Percentiles rank a stretch among this genome's conserved stretches.
phyloP scores from a whole-genome alignment of 148 eudicot genomes.

The Mesembryanthemum crystallinum region DNA sequence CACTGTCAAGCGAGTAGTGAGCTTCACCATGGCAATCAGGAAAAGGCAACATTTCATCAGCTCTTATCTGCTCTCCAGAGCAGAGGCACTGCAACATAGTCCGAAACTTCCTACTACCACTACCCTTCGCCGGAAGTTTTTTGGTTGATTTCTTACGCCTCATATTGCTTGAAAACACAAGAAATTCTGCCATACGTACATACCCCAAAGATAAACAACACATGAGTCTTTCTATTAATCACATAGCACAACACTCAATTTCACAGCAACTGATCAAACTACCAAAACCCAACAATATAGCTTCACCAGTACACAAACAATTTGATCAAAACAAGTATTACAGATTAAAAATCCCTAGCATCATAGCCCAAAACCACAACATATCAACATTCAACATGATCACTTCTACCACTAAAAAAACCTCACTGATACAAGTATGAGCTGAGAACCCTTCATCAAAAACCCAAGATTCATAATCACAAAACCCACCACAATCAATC shows the following conservation, averaged over 20 bases:
- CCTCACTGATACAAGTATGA: background rate
- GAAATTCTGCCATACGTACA: constrained; percentile 26
- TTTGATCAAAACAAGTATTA: background rate
- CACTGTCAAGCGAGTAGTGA: constrained; percentile 49
- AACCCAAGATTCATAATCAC: background rate
- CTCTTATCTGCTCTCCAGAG: constrained; percentile 53
- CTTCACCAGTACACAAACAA: background rate
- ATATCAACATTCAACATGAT: constrained; percentile 13
- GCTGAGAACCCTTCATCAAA: constrained; percentile 4
- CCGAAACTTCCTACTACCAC: constrained; percentile 22
- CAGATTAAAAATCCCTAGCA: no score
- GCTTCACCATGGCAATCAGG: constrained; percentile 49
- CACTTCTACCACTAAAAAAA: background rate
- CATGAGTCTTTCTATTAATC: background rate
- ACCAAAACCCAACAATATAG: background rate
- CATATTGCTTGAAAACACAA: constrained; percentile 35
- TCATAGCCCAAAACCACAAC: no score
- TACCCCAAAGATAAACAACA: constrained; percentile 15
- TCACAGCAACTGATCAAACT: constrained; percentile 1
- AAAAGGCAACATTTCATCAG: constrained; percentile 42
- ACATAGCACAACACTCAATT: background rate
- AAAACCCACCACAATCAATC: constrained; percentile 13
- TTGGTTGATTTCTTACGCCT: constrained; percentile 30
- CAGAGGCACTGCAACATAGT: constrained; percentile 68
- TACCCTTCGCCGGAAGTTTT: constrained; percentile 25